Percentiles rank a stretch among this genome's conserved stretches.
phyloP scores from a whole-genome alignment of 371 early-diverging fungal genomes.

The Zychaea mexicana region DNA sequence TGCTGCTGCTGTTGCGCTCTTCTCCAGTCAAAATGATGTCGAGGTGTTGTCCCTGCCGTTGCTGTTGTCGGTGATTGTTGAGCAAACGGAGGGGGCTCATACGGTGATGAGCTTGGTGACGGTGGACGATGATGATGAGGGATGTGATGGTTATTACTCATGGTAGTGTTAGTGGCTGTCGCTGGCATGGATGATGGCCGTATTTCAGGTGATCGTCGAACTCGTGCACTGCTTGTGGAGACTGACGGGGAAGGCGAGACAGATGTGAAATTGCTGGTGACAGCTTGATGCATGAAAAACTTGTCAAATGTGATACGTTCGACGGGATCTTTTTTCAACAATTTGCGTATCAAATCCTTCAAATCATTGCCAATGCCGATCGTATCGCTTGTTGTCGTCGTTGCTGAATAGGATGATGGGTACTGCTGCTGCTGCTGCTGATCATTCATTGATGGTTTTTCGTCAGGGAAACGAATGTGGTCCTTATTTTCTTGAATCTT shows the following conservation, averaged over 20 bases:
- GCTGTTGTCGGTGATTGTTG: constrained; percentile 16
- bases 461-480: constrained; percentile 85
- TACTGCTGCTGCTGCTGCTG: not conserved
- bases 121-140: too few species aligned
- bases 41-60: too few species aligned
- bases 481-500: constrained; percentile 87
- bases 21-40: constrained; percentile 3
- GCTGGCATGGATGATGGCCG: constrained; percentile 2
- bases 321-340: constrained; percentile 83
- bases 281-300: constrained; percentile 85
- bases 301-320: constrained; percentile 91
- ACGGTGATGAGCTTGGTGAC: constrained; percentile 1
- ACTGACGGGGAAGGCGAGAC: constrained; percentile 7
- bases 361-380: constrained; percentile 67
- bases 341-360: constrained; percentile 78
- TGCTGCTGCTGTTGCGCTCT: too few species aligned
- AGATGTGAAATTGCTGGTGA: constrained; percentile 25
- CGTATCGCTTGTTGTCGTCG: not conserved
- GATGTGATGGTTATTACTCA: too few species aligned
- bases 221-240: not conserved
- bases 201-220: not conserved
- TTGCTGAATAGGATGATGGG: too few species aligned
- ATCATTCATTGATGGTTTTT: constrained; percentile 24
- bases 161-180: not conserved
- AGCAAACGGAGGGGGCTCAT: constrained; percentile 44